These are phyloP conservation scores for Hypocrella siamensis DNA, from an alignment of 2,329 filamentous ascomycete genomes.

Conservation along the genomic window DNA sequence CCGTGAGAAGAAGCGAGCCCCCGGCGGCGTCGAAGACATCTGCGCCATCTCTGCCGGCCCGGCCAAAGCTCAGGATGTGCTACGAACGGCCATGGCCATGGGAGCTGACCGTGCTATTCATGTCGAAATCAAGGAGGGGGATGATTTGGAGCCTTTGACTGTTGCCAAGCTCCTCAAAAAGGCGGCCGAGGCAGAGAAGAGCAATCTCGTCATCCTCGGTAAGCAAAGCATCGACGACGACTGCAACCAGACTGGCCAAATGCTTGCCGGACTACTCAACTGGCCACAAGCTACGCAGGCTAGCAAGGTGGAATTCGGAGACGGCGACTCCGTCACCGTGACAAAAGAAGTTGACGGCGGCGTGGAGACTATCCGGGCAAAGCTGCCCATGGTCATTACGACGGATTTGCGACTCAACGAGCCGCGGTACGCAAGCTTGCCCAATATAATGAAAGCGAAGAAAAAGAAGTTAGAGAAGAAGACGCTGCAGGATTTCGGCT, in stretches of 20 bases:
- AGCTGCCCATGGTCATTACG: slow-evolving; percentile 85
- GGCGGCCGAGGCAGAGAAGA: slow-evolving; percentile 68
- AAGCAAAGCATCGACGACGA: slow-evolving; percentile 99
- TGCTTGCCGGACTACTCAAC: slow-evolving; percentile 81
- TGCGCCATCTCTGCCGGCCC: slow-evolving; percentile 80
- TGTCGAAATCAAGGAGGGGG: slow-evolving; percentile 62
- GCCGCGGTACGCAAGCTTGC: slow-evolving; percentile 85
- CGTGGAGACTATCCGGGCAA: slow-evolving; percentile 72
- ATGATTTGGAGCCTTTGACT: slow-evolving; percentile 73
- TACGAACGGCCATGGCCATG: slow-evolving; percentile 98
- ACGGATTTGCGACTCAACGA: slow-evolving; percentile 91
- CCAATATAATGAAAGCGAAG: slow-evolving; percentile 99
- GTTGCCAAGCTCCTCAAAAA: slow-evolving; percentile 80
- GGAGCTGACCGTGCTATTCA: slow-evolving; percentile 86
- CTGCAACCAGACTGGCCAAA: slow-evolving; percentile 89
- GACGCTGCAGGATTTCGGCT: slow-evolving; percentile 64
- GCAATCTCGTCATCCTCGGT: slow-evolving; percentile 83
- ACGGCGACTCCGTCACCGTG: slow-evolving; percentile 56
- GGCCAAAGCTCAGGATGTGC: slow-evolving; percentile 69
- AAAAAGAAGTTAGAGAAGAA: slow-evolving; percentile 98
- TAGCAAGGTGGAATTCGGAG: slow-evolving; percentile 62
- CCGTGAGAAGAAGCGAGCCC: slow-evolving; percentile 66
- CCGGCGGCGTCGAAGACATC: slow-evolving; percentile 74
- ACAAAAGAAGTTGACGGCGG: slow-evolving; percentile 91
- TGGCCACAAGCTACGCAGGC: slow-evolving; percentile 96